These are phyloP conservation scores for Globisporangium camurandrum DNA, from an alignment of 352 stramenopile genomes.

Conservation along the genomic window DNA sequence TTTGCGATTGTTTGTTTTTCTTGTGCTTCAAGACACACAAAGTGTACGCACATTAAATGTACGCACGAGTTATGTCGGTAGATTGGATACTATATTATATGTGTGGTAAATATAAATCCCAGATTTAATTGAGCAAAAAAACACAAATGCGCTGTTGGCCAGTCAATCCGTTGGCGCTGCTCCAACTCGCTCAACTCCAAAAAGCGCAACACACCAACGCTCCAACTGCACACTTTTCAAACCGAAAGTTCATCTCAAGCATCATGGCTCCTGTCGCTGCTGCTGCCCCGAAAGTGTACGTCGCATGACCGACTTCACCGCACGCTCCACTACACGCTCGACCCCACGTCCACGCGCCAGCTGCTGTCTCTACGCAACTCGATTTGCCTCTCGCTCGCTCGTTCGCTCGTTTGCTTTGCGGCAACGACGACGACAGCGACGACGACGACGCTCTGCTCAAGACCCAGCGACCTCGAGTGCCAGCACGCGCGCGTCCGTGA, in stretches of 20 bases:
- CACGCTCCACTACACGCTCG: not conserved
- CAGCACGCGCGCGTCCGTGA: not conserved
- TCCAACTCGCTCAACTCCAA: not conserved
- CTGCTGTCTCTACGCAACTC: not conserved
- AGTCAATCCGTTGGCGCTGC: conserved; percentile 23
- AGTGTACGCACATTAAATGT: too few relatives aligned
- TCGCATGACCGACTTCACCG: conserved; percentile 31
- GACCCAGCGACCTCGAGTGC: not conserved
- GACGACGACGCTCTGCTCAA: not conserved
- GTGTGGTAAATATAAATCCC: too few relatives aligned
- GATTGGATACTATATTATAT: too few relatives aligned
- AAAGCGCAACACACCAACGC: not conserved
- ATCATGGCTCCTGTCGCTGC: conserved; percentile 62
- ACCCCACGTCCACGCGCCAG: not conserved
- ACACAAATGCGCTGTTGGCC: conserved; percentile 3
- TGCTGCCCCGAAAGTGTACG: conserved; percentile 78
- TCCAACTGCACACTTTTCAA: conserved; percentile 66
- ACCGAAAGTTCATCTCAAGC: conserved; percentile 72
- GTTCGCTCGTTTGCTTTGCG: too few relatives aligned
- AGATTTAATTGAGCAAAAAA: too few relatives aligned
- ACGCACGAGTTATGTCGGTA: too few relatives aligned
- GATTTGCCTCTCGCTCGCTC: not conserved
- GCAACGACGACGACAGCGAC: too few relatives aligned
- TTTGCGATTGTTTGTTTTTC: too few relatives aligned
- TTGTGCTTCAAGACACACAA: not conserved